Evolutionary conservation across 805 yeast species (phyloP).

Genomic region (Candida gorgasii): DNA sequence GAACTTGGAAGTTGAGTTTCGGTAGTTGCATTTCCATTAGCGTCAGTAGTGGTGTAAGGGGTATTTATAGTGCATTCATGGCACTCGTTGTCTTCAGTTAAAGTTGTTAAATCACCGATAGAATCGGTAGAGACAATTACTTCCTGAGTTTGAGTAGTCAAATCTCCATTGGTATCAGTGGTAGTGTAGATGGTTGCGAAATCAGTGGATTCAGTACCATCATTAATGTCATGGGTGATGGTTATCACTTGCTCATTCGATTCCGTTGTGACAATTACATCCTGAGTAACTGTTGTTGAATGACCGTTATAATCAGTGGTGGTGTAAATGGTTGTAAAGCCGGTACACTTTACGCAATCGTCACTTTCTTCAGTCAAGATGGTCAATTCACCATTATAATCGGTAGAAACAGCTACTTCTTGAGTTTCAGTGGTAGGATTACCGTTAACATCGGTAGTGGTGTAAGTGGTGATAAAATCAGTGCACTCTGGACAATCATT

Average conservation of each 20-base stretch:
- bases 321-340: neutral
- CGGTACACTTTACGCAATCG: neutral
- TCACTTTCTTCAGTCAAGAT: neutral
- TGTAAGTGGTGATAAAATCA: no score
- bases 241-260: neutral
- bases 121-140: neutral
- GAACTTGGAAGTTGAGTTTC: no score
- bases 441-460: no score
- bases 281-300: neutral
- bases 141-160: neutral
- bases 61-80: no score
- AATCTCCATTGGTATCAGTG: neutral
- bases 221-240: neutral
- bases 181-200: neutral
- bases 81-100: no score
- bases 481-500: no score
- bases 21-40: no score
- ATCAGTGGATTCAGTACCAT: neutral
- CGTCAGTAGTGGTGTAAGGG: no score
- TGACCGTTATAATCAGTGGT: neutral
- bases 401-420: no score
- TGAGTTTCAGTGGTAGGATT: no score
- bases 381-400: no score
- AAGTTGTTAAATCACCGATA: no score
- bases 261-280: neutral